A percentile compares a stretch with the other conserved stretches of the same genome.
phyloP scores from a whole-genome alignment of 1,284 basidiomycete species.

The Ustilago shanxiensis region DNA sequence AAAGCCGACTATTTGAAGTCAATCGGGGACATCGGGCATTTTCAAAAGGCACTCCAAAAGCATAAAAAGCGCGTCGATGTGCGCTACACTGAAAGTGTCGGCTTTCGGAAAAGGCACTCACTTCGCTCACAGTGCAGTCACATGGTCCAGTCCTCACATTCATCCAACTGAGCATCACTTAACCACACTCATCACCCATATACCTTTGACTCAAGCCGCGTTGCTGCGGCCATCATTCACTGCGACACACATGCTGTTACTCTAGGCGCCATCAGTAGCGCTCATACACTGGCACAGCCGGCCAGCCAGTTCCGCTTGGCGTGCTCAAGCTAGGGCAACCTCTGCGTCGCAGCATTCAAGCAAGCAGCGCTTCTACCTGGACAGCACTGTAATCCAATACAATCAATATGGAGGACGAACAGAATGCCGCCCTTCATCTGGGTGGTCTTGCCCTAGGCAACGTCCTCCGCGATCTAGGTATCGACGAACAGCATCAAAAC shows the following conservation, averaged over 20 bases:
- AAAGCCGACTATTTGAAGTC: constrained; percentile 5
- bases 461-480: constrained; percentile 65
- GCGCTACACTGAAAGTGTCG: neutral
- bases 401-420: constrained; percentile 63
- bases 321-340: neutral
- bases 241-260: constrained; percentile 9
- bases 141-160: neutral
- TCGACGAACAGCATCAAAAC: constrained; percentile 55
- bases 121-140: neutral
- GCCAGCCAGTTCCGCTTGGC: no score
- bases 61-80: constrained; percentile 8
- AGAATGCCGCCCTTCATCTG: constrained; percentile 64
- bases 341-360: neutral
- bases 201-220: neutral
- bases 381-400: neutral
- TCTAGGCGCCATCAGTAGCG: constrained; percentile 9
- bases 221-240: neutral
- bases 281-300: constrained; percentile 26
- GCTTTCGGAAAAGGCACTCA: neutral
- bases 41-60: neutral
- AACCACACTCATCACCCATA: neutral
- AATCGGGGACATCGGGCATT: constrained; percentile 14
- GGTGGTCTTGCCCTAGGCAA: constrained; percentile 68
- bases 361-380: neutral
- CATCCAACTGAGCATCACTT: constrained; percentile 1